phyloP scores from a whole-genome alignment of 1,284 basidiomycete species.

The Bondarzewia mesenterica region DNA sequence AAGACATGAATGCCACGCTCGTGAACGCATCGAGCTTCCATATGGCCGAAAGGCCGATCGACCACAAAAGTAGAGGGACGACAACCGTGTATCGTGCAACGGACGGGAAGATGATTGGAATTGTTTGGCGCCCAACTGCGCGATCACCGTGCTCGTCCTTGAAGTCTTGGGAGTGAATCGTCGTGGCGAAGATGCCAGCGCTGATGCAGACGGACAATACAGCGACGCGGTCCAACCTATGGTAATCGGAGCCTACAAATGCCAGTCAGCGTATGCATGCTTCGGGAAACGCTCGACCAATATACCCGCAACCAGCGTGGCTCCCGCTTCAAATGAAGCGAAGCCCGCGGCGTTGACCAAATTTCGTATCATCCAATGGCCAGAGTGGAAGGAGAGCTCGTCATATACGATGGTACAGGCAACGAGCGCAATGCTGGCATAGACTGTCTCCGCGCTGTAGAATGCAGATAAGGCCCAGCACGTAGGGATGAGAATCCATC shows the following conservation, averaged over 20 bases:
- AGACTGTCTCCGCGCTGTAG: slow-evolving; percentile 22
- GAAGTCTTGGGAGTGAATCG: slow-evolving; percentile 25
- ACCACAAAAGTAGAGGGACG: slow-evolving; percentile 12
- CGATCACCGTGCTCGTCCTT: slow-evolving; percentile 23
- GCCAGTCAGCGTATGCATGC: no score
- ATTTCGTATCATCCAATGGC: slow-evolving; percentile 29
- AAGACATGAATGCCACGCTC: slow-evolving; percentile 7
- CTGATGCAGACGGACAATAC: slow-evolving; percentile 6
- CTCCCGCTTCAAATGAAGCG: slow-evolving; percentile 28
- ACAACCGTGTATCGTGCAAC: slow-evolving; percentile 13
- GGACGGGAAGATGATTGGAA: slow-evolving; percentile 21
- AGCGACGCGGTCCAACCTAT: neutral
- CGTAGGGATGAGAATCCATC: slow-evolving; percentile 26
- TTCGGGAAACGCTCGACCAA: slow-evolving; percentile 1
- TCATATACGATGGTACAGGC: slow-evolving; percentile 27
- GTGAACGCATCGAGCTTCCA: slow-evolving; percentile 12
- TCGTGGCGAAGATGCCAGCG: slow-evolving; percentile 20
- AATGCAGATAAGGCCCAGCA: slow-evolving; percentile 25
- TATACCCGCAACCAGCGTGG: slow-evolving; percentile 27
- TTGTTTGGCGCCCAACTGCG: slow-evolving; percentile 19
- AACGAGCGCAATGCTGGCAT: slow-evolving; percentile 24
- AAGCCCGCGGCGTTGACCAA: slow-evolving; percentile 31
- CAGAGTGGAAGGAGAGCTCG: slow-evolving; percentile 24
- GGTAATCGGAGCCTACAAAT: neutral
- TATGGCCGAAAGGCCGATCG: slow-evolving; percentile 6